Percentiles rank a stretch among this genome's conserved stretches.
phyloP scores from a whole-genome alignment of 345 rosid genomes.

The Alliaria petiolata region DNA sequence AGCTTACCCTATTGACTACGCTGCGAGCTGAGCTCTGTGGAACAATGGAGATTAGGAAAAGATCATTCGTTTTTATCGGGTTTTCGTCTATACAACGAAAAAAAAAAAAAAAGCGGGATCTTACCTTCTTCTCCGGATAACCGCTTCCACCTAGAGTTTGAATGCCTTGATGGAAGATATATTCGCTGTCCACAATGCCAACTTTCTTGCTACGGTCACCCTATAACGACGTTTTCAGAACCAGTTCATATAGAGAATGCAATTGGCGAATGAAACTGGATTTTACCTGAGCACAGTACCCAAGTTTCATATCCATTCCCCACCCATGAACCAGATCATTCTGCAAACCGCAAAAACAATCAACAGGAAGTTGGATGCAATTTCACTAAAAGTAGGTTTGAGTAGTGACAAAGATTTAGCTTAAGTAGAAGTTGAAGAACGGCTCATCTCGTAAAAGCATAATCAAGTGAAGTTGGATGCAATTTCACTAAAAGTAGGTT shows the following conservation, averaged over 20 bases:
- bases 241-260: not conserved
- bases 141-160: conserved; percentile 78
- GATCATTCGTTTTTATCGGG: not conserved
- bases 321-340: conserved; percentile 97
- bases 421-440: not conserved
- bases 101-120: not conserved
- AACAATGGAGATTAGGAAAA: not conserved
- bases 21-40: conserved; percentile 27
- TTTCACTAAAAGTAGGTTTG: not conserved
- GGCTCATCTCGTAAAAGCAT: conserved; percentile 83
- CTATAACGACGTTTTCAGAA: conserved; percentile 31
- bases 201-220: conserved; percentile 93
- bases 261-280: not conserved
- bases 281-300: conserved; percentile 94
- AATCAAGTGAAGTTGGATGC: not conserved
- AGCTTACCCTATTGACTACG: conserved; percentile 6
- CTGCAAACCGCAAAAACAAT: conserved; percentile 34
- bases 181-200: conserved; percentile 86
- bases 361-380: not conserved
- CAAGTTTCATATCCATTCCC: conserved; percentile 99
- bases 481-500: not conserved
- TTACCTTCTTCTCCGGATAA: conserved; percentile 50
- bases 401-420: not conserved
- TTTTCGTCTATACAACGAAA: not conserved
- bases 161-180: conserved; percentile 80